Conservation (phyloP, 179 eudicot genomes). For the Silene coronaria region DNA sequence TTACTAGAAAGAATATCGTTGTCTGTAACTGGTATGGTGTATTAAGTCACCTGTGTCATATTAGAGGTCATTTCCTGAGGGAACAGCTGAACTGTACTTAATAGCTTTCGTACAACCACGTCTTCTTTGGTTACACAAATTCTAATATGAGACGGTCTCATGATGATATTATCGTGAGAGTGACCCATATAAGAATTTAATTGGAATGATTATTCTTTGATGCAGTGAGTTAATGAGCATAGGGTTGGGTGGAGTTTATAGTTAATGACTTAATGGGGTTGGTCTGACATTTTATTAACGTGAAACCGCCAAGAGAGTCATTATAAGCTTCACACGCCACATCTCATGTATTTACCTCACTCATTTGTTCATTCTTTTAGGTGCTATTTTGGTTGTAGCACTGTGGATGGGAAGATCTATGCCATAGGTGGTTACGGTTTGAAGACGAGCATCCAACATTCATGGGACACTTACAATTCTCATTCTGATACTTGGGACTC, state of each 20-base stretch:
- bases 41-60: background rate
- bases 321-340: background rate
- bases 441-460: constrained; percentile 50
- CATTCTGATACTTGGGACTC: constrained; percentile 49
- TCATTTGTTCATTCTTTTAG: constrained; percentile 29
- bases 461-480: constrained; percentile 63
- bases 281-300: background rate
- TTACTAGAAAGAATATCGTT: background rate
- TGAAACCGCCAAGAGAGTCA: background rate
- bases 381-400: constrained; percentile 75
- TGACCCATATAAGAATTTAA: background rate
- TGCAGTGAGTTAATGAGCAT: background rate
- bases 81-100: background rate
- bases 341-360: background rate
- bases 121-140: background rate
- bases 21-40: background rate
- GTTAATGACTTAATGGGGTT: background rate
- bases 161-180: background rate
- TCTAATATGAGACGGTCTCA: background rate
- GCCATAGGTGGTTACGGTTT: constrained; percentile 72
- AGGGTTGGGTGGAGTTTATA: background rate
- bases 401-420: constrained; percentile 58
- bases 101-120: background rate
- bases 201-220: background rate
- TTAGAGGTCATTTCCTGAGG: background rate